Percentiles rank a stretch among this genome's conserved stretches.
Evolutionary conservation across 139 green algal genomes (phyloP).

Genomic region (Volvox africanus): DNA sequence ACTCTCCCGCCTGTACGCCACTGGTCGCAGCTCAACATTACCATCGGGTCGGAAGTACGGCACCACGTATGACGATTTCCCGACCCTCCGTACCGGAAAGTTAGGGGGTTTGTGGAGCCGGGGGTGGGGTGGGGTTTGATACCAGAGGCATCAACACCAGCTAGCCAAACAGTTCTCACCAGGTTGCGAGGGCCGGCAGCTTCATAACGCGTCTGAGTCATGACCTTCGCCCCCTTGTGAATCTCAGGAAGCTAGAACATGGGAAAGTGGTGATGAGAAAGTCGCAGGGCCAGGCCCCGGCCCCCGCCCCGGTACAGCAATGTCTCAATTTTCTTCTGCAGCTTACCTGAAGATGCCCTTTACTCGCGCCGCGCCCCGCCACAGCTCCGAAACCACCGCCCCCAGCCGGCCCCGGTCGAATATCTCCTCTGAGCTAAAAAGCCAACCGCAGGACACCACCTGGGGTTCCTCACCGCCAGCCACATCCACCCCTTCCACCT

Average conservation of each 20-base stretch:
- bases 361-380: conserved; percentile 34
- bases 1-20: conserved; percentile 45
- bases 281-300: too few species aligned
- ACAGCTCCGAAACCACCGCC: conserved; percentile 45
- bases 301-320: too few species aligned
- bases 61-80: conserved; percentile 36
- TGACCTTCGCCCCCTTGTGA: too few species aligned
- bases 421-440: conserved; percentile 57
- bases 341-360: conserved; percentile 67
- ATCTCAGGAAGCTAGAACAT: too few species aligned
- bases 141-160: too few species aligned
- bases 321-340: too few species aligned
- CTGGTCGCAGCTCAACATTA: neutral
- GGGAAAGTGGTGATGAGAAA: neutral
- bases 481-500: neutral
- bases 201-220: too few species aligned
- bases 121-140: too few species aligned
- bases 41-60: conserved; percentile 10
- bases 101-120: too few species aligned
- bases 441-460: conserved; percentile 57
- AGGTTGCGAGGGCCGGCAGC: too few species aligned
- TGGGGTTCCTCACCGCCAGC: neutral
- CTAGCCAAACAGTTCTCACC: too few species aligned
- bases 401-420: conserved; percentile 56
- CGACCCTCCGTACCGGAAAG: neutral